These are phyloP conservation scores for Sphaerobolus stellatus DNA, from an alignment of 1,284 basidiomycete species.

Conservation along the genomic window DNA sequence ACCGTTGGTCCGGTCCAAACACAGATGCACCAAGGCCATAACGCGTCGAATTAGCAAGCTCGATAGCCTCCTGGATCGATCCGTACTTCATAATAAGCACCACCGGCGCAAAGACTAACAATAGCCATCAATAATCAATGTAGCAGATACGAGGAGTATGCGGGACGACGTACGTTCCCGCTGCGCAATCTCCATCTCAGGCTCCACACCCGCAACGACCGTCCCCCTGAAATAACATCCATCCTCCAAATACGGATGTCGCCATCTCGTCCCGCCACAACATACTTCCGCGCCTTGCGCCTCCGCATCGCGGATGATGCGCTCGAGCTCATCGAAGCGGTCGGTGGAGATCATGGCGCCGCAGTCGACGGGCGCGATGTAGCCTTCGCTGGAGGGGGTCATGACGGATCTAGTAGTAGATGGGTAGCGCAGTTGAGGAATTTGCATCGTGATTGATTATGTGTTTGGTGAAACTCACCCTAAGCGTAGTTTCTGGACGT, in stretches of 20 bases:
- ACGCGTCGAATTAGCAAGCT: conserved; percentile 80
- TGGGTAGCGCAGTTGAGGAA: neutral
- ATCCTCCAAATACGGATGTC: conserved; percentile 63
- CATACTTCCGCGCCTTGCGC: conserved; percentile 69
- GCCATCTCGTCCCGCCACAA: conserved; percentile 63
- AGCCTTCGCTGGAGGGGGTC: conserved; percentile 60
- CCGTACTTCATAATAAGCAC: conserved; percentile 83
- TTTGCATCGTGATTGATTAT: neutral
- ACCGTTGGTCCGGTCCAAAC: conserved; percentile 79
- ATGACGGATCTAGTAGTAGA: conserved; percentile 52
- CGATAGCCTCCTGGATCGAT: conserved; percentile 77
- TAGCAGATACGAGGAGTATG: conserved; percentile 5
- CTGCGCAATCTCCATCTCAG: conserved; percentile 73
- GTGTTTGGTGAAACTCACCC: conserved; percentile 35
- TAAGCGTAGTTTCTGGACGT: conserved; percentile 64
- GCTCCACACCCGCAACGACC: conserved; percentile 79
- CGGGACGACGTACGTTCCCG: conserved; percentile 63
- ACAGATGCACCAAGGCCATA: conserved; percentile 96
- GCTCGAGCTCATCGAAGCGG: conserved; percentile 69
- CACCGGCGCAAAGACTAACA: conserved; percentile 83
- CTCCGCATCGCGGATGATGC: conserved; percentile 71
- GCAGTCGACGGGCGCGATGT: conserved; percentile 69
- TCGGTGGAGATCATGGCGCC: conserved; percentile 79
- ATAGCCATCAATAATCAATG: conserved; percentile 17
- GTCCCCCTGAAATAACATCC: conserved; percentile 88